Percentiles rank a stretch among this genome's conserved stretches.
phyloP scores from a whole-genome alignment of 2,329 filamentous ascomycete genomes.

The Trichoderma endophyticum region DNA sequence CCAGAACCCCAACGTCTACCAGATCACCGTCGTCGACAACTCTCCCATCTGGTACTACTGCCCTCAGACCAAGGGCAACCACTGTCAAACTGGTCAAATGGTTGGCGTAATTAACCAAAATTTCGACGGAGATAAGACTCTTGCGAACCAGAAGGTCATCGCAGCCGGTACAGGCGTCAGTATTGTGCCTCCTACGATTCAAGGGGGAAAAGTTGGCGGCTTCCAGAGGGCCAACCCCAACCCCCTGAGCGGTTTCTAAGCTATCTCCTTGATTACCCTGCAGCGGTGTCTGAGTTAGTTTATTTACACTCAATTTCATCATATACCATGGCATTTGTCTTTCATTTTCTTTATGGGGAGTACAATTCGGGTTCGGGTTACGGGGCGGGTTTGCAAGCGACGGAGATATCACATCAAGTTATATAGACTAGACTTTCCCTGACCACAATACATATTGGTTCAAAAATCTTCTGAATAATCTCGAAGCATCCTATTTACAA shows the following conservation, averaged over 20 bases:
- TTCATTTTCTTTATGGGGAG: background rate
- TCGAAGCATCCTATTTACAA: background rate
- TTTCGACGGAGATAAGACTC: conserved; percentile 37
- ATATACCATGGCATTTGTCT: background rate
- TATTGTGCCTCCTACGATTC: conserved; percentile 29
- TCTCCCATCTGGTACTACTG: conserved; percentile 63
- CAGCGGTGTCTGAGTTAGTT: background rate
- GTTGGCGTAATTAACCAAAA: conserved; percentile 29
- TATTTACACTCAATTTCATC: background rate
- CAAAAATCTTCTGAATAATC: background rate
- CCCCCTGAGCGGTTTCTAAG: conserved; percentile 37
- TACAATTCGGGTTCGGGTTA: background rate
- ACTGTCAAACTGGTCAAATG: no score
- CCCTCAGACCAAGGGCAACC: conserved; percentile 44
- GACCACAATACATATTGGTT: background rate
- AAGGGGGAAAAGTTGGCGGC: conserved; percentile 31
- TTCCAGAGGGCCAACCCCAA: conserved; percentile 35
- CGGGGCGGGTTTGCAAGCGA: background rate
- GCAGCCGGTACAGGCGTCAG: no score
- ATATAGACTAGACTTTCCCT: conserved; percentile 6
- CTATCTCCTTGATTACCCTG: background rate
- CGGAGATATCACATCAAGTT: background rate
- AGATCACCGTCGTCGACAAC: conserved; percentile 32
- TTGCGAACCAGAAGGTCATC: conserved; percentile 37
- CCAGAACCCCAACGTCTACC: conserved; percentile 23